A percentile compares a stretch with the other conserved stretches of the same genome.
These are phyloP conservation scores for Haplographium delicatum DNA, from an alignment of 495 filamentous ascomycete species.

Conservation along the genomic window DNA sequence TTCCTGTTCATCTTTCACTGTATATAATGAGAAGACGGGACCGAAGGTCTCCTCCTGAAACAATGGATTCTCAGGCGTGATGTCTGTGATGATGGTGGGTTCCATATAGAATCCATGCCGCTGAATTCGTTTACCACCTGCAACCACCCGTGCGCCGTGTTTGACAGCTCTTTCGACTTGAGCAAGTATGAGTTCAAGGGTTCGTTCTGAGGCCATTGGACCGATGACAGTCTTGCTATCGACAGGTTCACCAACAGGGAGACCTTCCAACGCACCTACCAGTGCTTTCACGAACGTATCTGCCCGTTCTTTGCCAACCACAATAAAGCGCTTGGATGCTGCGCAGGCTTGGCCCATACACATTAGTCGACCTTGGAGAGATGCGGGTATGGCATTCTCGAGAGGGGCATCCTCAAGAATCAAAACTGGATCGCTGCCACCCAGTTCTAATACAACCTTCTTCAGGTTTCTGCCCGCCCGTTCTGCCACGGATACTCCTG, in stretches of 20 bases:
- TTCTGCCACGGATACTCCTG: conserved; percentile 44
- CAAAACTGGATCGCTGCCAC: conserved; percentile 89
- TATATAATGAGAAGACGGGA: conserved; percentile 87
- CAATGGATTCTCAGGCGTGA: conserved; percentile 75
- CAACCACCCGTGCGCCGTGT: conserved; percentile 74
- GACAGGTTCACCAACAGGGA: conserved; percentile 79
- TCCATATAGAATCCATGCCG: conserved; percentile 86
- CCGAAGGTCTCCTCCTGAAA: conserved; percentile 96
- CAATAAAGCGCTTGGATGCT: conserved; percentile 83
- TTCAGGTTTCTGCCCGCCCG: conserved; percentile 59
- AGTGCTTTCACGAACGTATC: conserved; percentile 67
- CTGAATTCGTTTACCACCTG: conserved; percentile 43
- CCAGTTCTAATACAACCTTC: conserved; percentile 81
- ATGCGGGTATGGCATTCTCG: conserved; percentile 78
- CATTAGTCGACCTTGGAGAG: conserved; percentile 86
- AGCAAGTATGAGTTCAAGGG: conserved; percentile 61
- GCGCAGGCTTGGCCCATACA: conserved; percentile 95
- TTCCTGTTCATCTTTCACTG: conserved; percentile 74
- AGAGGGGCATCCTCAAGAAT: conserved; percentile 77
- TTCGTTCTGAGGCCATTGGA: conserved; percentile 72
- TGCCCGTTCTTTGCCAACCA: conserved; percentile 76
- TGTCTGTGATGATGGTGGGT: conserved; percentile 74
- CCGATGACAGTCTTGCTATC: conserved; percentile 73
- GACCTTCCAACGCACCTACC: conserved; percentile 70
- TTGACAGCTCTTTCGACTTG: conserved; percentile 77